Evolutionary conservation across 768 basidiomycete genomes (phyloP).

Genomic region (Boletellus ananiceps): DNA sequence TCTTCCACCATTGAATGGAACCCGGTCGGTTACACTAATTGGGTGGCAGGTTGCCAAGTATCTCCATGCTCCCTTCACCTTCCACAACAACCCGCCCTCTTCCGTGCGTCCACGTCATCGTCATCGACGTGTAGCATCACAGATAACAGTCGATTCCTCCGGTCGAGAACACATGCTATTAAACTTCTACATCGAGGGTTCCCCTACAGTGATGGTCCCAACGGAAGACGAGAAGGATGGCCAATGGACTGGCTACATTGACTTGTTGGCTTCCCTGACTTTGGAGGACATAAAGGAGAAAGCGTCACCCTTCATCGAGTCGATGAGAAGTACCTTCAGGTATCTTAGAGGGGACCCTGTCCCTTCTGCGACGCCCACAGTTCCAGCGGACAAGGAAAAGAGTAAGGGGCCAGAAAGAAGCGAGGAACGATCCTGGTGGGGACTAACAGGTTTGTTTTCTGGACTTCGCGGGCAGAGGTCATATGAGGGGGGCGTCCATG

Average conservation of each 20-base stretch:
- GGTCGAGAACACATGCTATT: conserved; percentile 83
- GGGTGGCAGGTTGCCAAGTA: conserved; percentile 58
- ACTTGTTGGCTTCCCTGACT: conserved; percentile 49
- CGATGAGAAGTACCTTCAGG: conserved; percentile 55
- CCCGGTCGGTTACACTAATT: neutral
- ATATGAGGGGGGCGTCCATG: conserved; percentile 27
- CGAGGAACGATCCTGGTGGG: conserved; percentile 42
- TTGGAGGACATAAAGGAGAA: conserved; percentile 51
- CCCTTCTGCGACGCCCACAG: conserved; percentile 33
- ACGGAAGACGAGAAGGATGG: conserved; percentile 23
- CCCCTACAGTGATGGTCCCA: conserved; percentile 30
- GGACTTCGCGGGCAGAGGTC: conserved; percentile 47
- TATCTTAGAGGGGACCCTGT: conserved; percentile 67
- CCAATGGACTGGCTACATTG: conserved; percentile 34
- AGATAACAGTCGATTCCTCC: conserved; percentile 64
- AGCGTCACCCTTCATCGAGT: conserved; percentile 40
- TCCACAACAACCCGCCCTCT: conserved; percentile 83
- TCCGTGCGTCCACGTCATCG: conserved; percentile 71
- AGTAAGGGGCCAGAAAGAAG: conserved; percentile 28
- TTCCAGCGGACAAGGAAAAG: conserved; percentile 24
- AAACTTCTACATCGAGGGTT: conserved; percentile 75
- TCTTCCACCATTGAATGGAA: neutral
- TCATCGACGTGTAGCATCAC: conserved; percentile 76
- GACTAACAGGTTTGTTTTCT: conserved; percentile 64
- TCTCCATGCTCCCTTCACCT: conserved; percentile 61